phyloP scores from a whole-genome alignment of 2,329 filamentous ascomycete species.

The Alternaria ethzedia region DNA sequence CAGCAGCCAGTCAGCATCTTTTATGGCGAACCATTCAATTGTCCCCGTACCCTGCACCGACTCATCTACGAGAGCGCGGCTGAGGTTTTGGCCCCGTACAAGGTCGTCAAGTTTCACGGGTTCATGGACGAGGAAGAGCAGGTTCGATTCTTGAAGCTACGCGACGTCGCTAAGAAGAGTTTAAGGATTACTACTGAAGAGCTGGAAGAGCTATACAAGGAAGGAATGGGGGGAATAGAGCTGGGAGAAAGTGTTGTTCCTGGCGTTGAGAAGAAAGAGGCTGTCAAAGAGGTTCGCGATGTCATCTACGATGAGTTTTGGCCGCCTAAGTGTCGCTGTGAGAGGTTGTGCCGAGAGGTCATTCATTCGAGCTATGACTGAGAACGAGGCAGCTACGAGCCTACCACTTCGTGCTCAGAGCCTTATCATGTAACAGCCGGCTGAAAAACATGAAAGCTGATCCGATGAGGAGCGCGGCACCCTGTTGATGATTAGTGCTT shows the following conservation, averaged over 20 bases:
- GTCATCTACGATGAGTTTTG: conserved; percentile 10
- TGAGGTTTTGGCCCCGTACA: conserved; percentile 14
- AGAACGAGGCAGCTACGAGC: not conserved
- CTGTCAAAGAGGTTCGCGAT: too few species aligned
- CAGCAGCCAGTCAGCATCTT: conserved; percentile 22
- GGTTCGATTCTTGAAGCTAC: conserved; percentile 8
- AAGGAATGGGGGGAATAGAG: conserved; percentile 23
- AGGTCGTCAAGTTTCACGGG: conserved; percentile 10
- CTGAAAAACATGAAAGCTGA: conserved; percentile 30
- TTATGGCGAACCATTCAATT: conserved; percentile 20
- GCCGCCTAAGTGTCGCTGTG: conserved; percentile 23
- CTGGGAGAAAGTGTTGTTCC: conserved; percentile 7
- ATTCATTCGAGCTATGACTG: not conserved
- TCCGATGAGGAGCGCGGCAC: conserved; percentile 18
- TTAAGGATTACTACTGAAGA: conserved; percentile 18
- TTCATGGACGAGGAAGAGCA: conserved; percentile 33
- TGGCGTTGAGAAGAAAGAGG: not conserved
- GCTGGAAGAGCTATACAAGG: conserved; percentile 20
- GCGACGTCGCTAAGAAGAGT: not conserved
- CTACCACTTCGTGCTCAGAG: conserved; percentile 21
- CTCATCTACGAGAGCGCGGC: conserved; percentile 36
- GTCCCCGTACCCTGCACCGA: conserved; percentile 29
- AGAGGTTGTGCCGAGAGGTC: conserved; percentile 4
- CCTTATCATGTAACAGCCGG: conserved; percentile 21
- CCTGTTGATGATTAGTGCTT: conserved; percentile 10